Conservation (phyloP, 2,329 filamentous ascomycete genomes). For the Mollisiaceae sp. region DNA sequence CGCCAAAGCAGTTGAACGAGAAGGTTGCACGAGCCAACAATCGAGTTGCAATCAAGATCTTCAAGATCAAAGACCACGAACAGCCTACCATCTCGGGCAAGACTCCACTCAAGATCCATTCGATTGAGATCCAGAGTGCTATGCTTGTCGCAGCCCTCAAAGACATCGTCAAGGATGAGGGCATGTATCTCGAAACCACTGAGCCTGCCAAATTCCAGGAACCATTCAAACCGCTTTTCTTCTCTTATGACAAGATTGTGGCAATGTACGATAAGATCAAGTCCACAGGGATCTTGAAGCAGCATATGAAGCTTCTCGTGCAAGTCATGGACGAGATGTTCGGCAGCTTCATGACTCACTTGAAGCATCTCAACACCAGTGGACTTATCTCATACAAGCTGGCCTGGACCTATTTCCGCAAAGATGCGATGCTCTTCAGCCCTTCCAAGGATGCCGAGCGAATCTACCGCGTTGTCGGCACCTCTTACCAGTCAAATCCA, state of each 20-base stretch:
- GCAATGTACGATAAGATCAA: slow-evolving; percentile 41
- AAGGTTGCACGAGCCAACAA: slow-evolving; percentile 41
- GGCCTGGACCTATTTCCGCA: slow-evolving; percentile 53
- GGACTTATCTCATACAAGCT: slow-evolving; percentile 49
- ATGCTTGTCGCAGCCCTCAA: slow-evolving; percentile 49
- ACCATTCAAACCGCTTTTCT: slow-evolving; percentile 52
- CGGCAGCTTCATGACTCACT: slow-evolving; percentile 45
- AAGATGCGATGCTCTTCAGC: slow-evolving; percentile 47
- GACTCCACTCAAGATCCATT: slow-evolving; percentile 48
- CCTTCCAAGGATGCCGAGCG: slow-evolving; percentile 48
- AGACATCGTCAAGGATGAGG: slow-evolving; percentile 50
- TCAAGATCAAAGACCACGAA: slow-evolving; percentile 51
- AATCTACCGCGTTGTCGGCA: slow-evolving; percentile 40
- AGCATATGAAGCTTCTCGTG: slow-evolving; percentile 49
- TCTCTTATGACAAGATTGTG: slow-evolving; percentile 50
- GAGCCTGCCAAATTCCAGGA: slow-evolving; percentile 46
- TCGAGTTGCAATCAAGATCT: slow-evolving; percentile 51
- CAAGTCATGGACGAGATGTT: slow-evolving; percentile 51
- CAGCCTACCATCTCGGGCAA: slow-evolving; percentile 48
- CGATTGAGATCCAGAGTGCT: slow-evolving; percentile 51
- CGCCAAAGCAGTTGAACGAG: slow-evolving; percentile 27
- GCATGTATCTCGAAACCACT: slow-evolving; percentile 46
- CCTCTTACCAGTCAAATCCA: slow-evolving; percentile 17
- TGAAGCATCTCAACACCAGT: slow-evolving; percentile 44
- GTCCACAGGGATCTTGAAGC: slow-evolving; percentile 41